Conservation (phyloP, 1,139 yeast genomes). For the Yamadazyma pseudoaaseri region DNA sequence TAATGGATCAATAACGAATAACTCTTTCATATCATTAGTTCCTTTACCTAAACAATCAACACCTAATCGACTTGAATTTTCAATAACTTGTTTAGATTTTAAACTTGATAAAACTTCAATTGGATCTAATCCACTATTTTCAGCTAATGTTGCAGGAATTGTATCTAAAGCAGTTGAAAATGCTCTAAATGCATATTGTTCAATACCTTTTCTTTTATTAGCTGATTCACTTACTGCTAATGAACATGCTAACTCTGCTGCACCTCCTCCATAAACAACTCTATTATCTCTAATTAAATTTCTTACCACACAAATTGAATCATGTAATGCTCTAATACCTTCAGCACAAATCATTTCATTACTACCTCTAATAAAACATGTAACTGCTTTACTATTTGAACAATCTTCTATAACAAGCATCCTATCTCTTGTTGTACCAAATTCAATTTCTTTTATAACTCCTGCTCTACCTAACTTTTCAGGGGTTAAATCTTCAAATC, state of each 20-base stretch:
- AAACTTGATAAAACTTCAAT: constrained; percentile 83
- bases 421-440: constrained; percentile 95
- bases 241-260: constrained; percentile 93
- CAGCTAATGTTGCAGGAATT: constrained; percentile 93
- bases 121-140: constrained; percentile 93
- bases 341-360: constrained; percentile 98
- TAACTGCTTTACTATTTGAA: constrained; percentile 85
- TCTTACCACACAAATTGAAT: constrained; percentile 95
- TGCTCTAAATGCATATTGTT: constrained; percentile 96
- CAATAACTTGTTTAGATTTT: constrained; percentile 82
- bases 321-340: constrained; percentile 94
- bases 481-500: constrained; percentile 85
- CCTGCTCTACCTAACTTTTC: constrained; percentile 91
- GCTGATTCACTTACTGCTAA: constrained; percentile 91
- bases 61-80: constrained; percentile 71
- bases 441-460: constrained; percentile 78
- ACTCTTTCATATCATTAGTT: constrained; percentile 85
- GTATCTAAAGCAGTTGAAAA: constrained; percentile 88
- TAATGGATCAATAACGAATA: constrained; percentile 94
- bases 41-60: constrained; percentile 93
- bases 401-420: constrained; percentile 95
- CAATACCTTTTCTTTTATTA: constrained; percentile 89
- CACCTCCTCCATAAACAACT: constrained; percentile 98
- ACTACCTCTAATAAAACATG: constrained; percentile 91
- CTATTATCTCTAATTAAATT: constrained; percentile 89